Base-by-base conservation (phyloP, 2,329 filamentous ascomycete genomes). In the Monosporascus cannonballus region DNA sequence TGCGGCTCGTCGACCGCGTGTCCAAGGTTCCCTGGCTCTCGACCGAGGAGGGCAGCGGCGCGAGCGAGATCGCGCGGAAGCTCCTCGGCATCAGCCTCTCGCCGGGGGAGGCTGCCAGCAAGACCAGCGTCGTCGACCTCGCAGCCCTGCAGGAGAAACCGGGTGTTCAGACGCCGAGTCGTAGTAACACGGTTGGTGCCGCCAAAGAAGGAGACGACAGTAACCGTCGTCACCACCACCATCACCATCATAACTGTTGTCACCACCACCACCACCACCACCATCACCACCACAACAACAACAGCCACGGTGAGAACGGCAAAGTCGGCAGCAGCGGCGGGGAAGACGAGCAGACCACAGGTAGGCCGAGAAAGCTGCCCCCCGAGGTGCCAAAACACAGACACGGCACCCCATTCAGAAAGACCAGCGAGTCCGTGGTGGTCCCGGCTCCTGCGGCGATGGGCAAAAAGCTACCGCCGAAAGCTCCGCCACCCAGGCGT, bases 121-220 rank as follows among this genome's bases (percentile, higher is more conserved):
- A 79, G 62, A 74, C 90, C 58, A 92, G 88, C 64, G 86, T 94
- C 47, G 76, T 83, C 36, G 87, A 94, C 61, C 83, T 96, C 42
- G 90, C 90, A 6, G 82, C 83, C 11, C 87, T 91, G 45, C 89
- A 80, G 67, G 90, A 93, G 70, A 91, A 89, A 67, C 90, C 90
- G 0, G 90, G 88, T 1, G 83, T 93, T 22, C 85, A 91, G 62
- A 91, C 90, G 18, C 90, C 89, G 6, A 90, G 89, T 65, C 79
- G 86, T 47, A 83, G 74, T 3, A 24, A 17, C 11, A 46, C 58
- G 47, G 56, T 60, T 9, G 61, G 62, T 8, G 34, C 48, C 48
- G 18, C 39, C 49, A 38, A 52, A 49, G 27, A 55, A 42, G 24
- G 47, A 47, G 24, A 51, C 20, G 41, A 50, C 50, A 25, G 15